Evolutionary conservation across 805 yeast genomes (phyloP).

Genomic region (Cyberlindnera euphorbiae): DNA sequence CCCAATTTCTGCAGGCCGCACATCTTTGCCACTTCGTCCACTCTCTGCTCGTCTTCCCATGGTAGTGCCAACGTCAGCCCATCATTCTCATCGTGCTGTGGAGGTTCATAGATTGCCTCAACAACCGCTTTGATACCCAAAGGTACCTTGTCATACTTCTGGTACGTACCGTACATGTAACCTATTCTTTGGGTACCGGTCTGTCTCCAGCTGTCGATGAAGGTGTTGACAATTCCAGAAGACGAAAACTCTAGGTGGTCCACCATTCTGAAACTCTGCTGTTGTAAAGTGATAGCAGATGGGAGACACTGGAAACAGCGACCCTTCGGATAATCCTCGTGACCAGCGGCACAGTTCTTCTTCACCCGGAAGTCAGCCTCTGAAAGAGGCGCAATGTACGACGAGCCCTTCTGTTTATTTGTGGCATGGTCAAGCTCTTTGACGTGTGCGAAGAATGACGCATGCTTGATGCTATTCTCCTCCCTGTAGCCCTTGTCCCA

Average conservation of each 20-base stretch:
- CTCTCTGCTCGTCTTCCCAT: conserved; percentile 46
- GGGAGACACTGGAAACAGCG: conserved; percentile 97
- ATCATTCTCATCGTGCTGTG: conserved; percentile 82
- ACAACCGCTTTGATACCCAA: conserved; percentile 92
- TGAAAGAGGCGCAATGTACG: conserved; percentile 76
- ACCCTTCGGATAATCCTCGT: conserved; percentile 90
- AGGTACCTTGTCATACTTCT: conserved; percentile 76
- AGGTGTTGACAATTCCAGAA: conserved; percentile 67
- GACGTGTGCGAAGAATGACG: conserved; percentile 79
- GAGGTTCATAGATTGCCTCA: conserved; percentile 90
- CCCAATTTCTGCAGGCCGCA: conserved; percentile 77
- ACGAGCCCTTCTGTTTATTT: conserved; percentile 50
- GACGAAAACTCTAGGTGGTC: conserved; percentile 92
- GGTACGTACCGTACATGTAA: conserved; percentile 76
- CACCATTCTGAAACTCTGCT: conserved; percentile 89
- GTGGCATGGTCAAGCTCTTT: conserved; percentile 64
- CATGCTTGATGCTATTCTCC: conserved; percentile 77
- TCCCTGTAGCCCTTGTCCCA: conserved; percentile 80
- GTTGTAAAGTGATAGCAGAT: conserved; percentile 86
- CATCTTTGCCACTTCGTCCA: conserved; percentile 48
- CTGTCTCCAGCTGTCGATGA: conserved; percentile 88
- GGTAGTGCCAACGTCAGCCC: conserved; percentile 64
- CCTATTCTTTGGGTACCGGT: conserved; percentile 88
- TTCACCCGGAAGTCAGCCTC: conserved; percentile 66
- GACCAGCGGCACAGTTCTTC: conserved; percentile 69